Evolutionary conservation across 2,329 filamentous ascomycete genomes (phyloP).

Genomic region (Sodiomyces alkalinus): DNA sequence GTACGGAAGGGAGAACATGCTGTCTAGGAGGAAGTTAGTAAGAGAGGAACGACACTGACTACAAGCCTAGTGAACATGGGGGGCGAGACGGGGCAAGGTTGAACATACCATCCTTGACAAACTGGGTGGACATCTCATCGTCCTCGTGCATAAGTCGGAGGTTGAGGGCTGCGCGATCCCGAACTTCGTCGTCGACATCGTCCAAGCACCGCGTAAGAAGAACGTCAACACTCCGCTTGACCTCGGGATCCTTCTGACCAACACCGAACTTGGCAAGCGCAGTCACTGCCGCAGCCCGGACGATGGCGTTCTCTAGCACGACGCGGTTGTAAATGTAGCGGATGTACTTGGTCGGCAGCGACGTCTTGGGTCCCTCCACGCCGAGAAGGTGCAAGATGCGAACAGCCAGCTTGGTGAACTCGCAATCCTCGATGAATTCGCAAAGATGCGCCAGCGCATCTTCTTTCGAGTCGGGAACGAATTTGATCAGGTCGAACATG

Average conservation of each 20-base stretch:
- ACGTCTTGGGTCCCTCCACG: constrained; percentile 85
- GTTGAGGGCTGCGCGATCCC: constrained; percentile 88
- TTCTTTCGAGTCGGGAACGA: constrained; percentile 76
- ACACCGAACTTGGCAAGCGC: constrained; percentile 95
- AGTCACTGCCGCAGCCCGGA: constrained; percentile 87
- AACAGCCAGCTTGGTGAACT: constrained; percentile 95
- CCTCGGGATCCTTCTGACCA: constrained; percentile 87
- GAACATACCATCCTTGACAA: constrained; percentile 74
- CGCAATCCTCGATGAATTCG: constrained; percentile 98
- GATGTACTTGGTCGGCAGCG: constrained; percentile 95
- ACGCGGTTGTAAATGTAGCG: constrained; percentile 99
- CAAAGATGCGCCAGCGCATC: constrained; percentile 85
- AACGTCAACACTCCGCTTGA: constrained; percentile 90
- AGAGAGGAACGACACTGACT: no score
- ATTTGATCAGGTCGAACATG: constrained; percentile 99
- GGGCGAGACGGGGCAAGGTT: no score
- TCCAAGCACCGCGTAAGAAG: constrained; percentile 87
- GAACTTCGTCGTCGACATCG: constrained; percentile 93
- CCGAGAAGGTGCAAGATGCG: constrained; percentile 89
- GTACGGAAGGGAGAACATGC: constrained; percentile 84
- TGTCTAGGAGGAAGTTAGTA: constrained; percentile 41
- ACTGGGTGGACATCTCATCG: constrained; percentile 69
- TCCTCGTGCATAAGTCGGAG: constrained; percentile 85
- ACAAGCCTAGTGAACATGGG: constrained; percentile 4
- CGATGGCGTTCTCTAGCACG: constrained; percentile 90